Evolutionary conservation across 768 basidiomycete genomes (phyloP).

Genomic region (Psilocybe subaeruginosa): DNA sequence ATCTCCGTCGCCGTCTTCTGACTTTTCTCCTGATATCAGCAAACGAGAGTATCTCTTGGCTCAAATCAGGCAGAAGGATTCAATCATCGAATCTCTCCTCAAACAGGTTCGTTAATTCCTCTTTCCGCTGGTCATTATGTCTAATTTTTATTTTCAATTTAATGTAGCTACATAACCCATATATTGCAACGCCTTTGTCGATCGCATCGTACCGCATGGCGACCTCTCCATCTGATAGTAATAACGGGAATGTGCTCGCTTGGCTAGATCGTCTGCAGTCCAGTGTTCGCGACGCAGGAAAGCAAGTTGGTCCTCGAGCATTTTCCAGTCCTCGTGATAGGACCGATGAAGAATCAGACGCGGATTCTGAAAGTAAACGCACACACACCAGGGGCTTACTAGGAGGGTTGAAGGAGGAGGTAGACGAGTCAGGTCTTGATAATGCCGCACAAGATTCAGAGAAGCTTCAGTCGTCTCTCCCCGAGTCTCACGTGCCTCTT

Average conservation of each 20-base stretch:
- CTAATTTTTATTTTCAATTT: slow-evolving; percentile 2
- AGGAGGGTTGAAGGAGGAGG: slow-evolving; percentile 19
- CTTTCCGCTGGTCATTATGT: background rate
- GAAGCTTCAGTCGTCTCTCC: slow-evolving; percentile 53
- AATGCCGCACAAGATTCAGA: slow-evolving; percentile 43
- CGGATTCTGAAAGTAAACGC: slow-evolving; percentile 34
- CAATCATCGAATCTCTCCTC: slow-evolving; percentile 81
- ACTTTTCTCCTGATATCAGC: slow-evolving; percentile 45
- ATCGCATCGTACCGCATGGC: slow-evolving; percentile 81
- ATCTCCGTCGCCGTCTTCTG: slow-evolving; percentile 41
- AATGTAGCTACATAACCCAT: slow-evolving; percentile 77
- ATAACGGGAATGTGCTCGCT: slow-evolving; percentile 67
- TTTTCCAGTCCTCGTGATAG: slow-evolving; percentile 47
- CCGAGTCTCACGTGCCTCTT: slow-evolving; percentile 74
- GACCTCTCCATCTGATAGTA: slow-evolving; percentile 73
- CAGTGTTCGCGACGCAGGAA: slow-evolving; percentile 53
- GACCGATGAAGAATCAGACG: slow-evolving; percentile 46
- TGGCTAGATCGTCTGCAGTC: slow-evolving; percentile 76
- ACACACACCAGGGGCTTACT: slow-evolving; percentile 20
- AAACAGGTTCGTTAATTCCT: slow-evolving; percentile 60
- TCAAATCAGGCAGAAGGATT: slow-evolving; percentile 86
- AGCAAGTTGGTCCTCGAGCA: slow-evolving; percentile 41
- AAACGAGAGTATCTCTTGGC: slow-evolving; percentile 87
- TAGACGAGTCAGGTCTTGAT: slow-evolving; percentile 28
- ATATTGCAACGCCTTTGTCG: slow-evolving; percentile 75